These are phyloP conservation scores for Microascus cirrosus DNA, from an alignment of 2,329 filamentous ascomycete species.

Conservation along the genomic window DNA sequence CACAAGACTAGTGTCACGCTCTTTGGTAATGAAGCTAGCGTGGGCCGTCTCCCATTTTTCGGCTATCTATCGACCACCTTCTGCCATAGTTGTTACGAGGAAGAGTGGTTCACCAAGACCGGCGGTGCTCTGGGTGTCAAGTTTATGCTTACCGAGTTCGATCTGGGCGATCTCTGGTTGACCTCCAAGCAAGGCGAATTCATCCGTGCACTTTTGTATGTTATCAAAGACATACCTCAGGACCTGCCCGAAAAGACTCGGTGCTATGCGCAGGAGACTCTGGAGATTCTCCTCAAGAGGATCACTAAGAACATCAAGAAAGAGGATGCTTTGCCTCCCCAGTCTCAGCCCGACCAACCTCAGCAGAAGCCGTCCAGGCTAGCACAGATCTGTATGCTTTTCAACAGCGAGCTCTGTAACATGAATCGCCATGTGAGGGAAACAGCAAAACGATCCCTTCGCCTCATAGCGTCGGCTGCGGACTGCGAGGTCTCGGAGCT, in stretches of 20 bases:
- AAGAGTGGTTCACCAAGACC: constrained; percentile 98
- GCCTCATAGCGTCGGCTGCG: constrained; percentile 69
- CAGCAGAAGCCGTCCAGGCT: constrained; percentile 20
- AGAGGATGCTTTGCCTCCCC: constrained; percentile 50
- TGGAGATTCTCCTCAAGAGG: constrained; percentile 66
- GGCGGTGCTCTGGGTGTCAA: constrained; percentile 86
- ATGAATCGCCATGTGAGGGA: constrained; percentile 93
- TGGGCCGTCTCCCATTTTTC: constrained; percentile 76
- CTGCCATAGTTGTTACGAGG: constrained; percentile 89
- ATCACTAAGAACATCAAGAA: constrained; percentile 73
- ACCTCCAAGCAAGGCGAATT: constrained; percentile 76
- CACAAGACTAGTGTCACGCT: constrained; percentile 67
- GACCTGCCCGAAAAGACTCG: constrained; percentile 88
- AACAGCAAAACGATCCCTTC: constrained; percentile 71
- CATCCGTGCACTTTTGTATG: constrained; percentile 83
- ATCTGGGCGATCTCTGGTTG: constrained; percentile 77
- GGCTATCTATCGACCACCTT: constrained; percentile 71
- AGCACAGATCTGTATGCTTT: constrained; percentile 67
- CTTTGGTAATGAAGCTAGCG: constrained; percentile 61
- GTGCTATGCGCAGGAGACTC: constrained; percentile 67
- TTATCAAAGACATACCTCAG: constrained; percentile 95
- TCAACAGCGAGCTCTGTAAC: constrained; percentile 82
- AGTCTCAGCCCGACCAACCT: constrained; percentile 6
- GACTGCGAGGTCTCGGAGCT: constrained; percentile 77
- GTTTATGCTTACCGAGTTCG: constrained; percentile 72